Base-by-base conservation (phyloP, 495 filamentous ascomycete species). In the Talaromyces wortmannii region DNA sequence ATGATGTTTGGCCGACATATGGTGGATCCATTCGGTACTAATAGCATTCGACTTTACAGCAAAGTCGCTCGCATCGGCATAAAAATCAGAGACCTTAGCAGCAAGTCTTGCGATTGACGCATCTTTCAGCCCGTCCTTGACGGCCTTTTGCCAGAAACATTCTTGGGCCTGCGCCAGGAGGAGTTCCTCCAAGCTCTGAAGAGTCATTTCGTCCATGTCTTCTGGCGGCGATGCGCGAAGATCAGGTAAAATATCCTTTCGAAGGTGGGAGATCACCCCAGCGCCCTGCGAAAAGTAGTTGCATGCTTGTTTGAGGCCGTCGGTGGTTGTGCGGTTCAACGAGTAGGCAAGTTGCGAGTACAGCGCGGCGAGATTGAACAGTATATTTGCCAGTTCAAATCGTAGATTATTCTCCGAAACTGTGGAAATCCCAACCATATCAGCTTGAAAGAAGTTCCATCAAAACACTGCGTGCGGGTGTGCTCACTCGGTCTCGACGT, bases 141-240 rank as follows among this genome's bases (percentile, higher is more conserved):
- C 94, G 2, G 95, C 94, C 64, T 96, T 97, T 53, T 92, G 87
- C 94, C 94, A 98, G 69, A 92, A 97, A 66, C 92, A 97, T 68
- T 98, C 94, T 61, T 98, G 94, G 36, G 85, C 91, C 64, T 98
- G 92, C 12, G 90, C 94, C 0, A 98, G 78, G 48, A 95, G 78
- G 33, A 98, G 78, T 63, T 92, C 79, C 58, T 89, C 85, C 15
- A 97, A 73, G 50, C 90, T 90, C 60, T 91, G 87, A 29, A 98
- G 70, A 0, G 92, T 95, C 63, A 87, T 79, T 17, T 82, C 79
- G 64, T 98, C 94, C 94, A 98, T 96, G 59, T 98, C 94, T 67
- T 97, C 94, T 2, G 92, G 91, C 3, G 91, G 90, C 0, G 86
- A 80, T 30, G 88, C 82, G 33, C 91, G 87, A 56, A 98, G 76